Evolutionary conservation across 805 yeast genomes (phyloP), one percentile per base, ranked within the genome.

Genomic region (Pichia phayaonensis): DNA sequence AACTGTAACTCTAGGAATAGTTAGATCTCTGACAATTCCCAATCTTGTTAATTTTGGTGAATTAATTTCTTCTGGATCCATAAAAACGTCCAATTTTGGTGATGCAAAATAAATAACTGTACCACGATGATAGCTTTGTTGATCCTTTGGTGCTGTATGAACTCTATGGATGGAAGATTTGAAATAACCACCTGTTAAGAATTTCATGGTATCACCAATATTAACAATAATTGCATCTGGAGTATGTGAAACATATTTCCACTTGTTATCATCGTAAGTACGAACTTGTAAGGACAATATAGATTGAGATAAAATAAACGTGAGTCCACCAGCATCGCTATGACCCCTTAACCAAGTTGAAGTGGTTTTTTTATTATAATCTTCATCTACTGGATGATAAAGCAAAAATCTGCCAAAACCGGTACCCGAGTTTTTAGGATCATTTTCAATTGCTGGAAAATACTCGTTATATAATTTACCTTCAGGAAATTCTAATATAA

Each of bases 291-390:
- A 60, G 8, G 74, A 62, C 4, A 71, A 56, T 44, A 72, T 70
- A 23, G 75, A 71, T 55, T 71, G 73, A 12, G 73, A 69, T 1
- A 72, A 63, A 27, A 72, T 70, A 48, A 71, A 70, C 1, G 75
- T 61, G 44, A 72, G 65, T 1, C 69, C 75, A 50, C 68, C 63
- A 20, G 66, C 68, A 57, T 75, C 79, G 27, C 75, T 69, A 54
- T 75, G 80, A 2, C 79, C 80, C 45, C 78, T 63, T 27, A 75
- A 61, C 72, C 72, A 73, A 2, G 73, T 73, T 27, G 65, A 61
- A 11, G 65, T 66, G 0, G 76, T 72, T 42, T 62, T 59, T 21
- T 57, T 42, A 11, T 62, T 61, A 20, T 66, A 65, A 7, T 61
- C 63, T 15, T 61, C 61, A 31, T 60, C 57, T 34, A 65, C 65